Evolutionary conservation across 345 rosid genomes (phyloP).

Genomic region (Reutealis trisperma): DNA sequence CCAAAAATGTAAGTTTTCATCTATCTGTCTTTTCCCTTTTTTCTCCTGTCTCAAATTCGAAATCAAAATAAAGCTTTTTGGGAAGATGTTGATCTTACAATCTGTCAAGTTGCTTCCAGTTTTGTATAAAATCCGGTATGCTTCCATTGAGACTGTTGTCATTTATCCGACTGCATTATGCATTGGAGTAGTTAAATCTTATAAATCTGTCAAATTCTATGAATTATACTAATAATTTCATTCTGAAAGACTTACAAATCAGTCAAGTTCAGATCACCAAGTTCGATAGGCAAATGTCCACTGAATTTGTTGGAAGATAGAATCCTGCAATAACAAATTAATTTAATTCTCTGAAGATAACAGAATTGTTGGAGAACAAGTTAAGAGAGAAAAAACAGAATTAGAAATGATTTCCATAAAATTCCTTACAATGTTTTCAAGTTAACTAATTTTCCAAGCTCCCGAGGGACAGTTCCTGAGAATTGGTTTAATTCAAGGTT

Average conservation of each 20-base stretch:
- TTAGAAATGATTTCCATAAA: constrained; percentile 10
- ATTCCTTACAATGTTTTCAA: constrained; percentile 45
- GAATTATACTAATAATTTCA: background rate
- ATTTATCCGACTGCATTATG: constrained; percentile 55
- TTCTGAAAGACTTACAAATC: constrained; percentile 44
- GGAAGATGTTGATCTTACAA: constrained; percentile 39
- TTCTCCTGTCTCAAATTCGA: constrained; percentile 25
- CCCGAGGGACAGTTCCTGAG: constrained; percentile 52
- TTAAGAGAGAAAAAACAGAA: constrained; percentile 1
- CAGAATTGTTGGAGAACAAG: background rate
- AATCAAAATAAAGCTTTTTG: background rate
- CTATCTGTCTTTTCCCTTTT: too few species aligned
- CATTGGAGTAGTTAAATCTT: constrained; percentile 3
- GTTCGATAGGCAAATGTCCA: constrained; percentile 47
- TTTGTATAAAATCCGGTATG: constrained; percentile 49
- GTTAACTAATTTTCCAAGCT: constrained; percentile 51
- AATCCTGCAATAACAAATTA: constrained; percentile 37
- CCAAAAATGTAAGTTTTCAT: background rate
- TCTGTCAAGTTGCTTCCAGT: constrained; percentile 51
- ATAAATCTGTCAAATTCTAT: background rate
- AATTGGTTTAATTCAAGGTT: constrained; percentile 55
- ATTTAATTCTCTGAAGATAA: background rate
- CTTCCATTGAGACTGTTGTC: constrained; percentile 61
- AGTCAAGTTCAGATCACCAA: constrained; percentile 43
- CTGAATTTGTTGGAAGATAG: constrained; percentile 59